Conservation (phyloP, 2,329 filamentous ascomycete species). For the Fusarium sublunatum region DNA sequence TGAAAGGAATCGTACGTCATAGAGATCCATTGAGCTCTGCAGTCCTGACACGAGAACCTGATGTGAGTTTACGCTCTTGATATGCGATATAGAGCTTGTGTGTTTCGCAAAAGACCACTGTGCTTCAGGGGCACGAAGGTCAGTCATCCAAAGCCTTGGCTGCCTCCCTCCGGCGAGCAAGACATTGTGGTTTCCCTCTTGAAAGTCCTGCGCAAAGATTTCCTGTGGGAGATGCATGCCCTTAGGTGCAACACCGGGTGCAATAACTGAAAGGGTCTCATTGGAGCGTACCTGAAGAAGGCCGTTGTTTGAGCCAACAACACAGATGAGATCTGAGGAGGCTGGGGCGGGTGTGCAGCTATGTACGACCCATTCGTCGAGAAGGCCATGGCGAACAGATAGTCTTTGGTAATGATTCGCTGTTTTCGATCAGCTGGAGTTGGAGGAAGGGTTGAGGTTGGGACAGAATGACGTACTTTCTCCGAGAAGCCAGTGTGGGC, state of each 20-base stretch:
- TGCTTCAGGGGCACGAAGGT: slow-evolving; percentile 55
- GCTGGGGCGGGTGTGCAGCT: slow-evolving; percentile 57
- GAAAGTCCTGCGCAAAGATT: slow-evolving; percentile 63
- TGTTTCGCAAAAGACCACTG: slow-evolving; percentile 52
- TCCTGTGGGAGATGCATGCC: slow-evolving; percentile 47
- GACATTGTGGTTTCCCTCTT: slow-evolving; percentile 56
- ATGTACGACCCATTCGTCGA: slow-evolving; percentile 52
- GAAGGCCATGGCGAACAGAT: slow-evolving; percentile 44
- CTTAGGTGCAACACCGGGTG: slow-evolving; percentile 39
- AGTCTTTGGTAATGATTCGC: slow-evolving; percentile 51
- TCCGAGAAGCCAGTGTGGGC: slow-evolving; percentile 55
- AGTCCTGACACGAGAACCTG: slow-evolving; percentile 66
- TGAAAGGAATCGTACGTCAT: slow-evolving; percentile 63
- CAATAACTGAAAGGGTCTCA: slow-evolving; percentile 51
- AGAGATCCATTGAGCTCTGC: slow-evolving; percentile 62
- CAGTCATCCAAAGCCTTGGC: slow-evolving; percentile 58
- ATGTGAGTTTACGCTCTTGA: slow-evolving; percentile 61
- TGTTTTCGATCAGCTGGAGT: slow-evolving; percentile 23
- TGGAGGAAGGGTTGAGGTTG: not conserved
- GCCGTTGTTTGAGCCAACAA: slow-evolving; percentile 62
- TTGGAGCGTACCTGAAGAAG: slow-evolving; percentile 54
- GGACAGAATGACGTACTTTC: slow-evolving; percentile 44
- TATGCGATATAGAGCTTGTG: slow-evolving; percentile 59
- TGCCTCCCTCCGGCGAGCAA: slow-evolving; percentile 64
- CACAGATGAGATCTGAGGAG: slow-evolving; percentile 55